Base-by-base conservation (phyloP, 1,139 yeast genomes). In the Starmera stellimalicola region DNA sequence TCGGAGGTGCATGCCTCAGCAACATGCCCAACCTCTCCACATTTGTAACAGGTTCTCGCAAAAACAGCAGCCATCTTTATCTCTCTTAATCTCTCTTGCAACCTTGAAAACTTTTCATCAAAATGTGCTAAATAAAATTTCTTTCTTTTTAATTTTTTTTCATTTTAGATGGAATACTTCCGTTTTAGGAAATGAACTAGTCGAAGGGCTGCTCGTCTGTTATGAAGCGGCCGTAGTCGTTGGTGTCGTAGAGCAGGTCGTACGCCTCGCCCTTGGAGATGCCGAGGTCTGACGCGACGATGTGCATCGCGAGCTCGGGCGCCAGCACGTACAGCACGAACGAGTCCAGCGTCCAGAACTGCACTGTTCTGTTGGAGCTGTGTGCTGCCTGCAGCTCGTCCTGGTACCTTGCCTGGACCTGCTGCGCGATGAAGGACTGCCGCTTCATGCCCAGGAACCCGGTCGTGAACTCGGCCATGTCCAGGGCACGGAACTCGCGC, bases 1-100 rank as follows among this genome's bases (percentile, higher is more conserved):
- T 77, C 70, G 60, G 82, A 84, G 48, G 76, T 73, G 63, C 95
- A 85, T 56, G 73, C 77, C 57, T 81, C 94, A 43, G 95, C 95
- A 54, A 83, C 71, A 68, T 85, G 95, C 50, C 95, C 95, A 47
- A 81, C 71, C 65, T 83, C 84, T 54, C 95, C 95, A 66, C 95
- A 87, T 63, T 83, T 84, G 71, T 75, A 81, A 68, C 93, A 81
- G 47, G 87, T 79, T 73, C 81, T 79, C 63, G 84, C 85, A 65
- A 76, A 79, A 59, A 73, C 70, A 48, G 77, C 72, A 60, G 77
- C 76, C 73, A 68, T 69, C 38, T 26, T 40, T 41, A 11, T 22
- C 24, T 22, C 7, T 22, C 24, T 22, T 22, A 5, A 6, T 22
- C 25, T 22, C 12, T 22, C 25, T 22, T 22, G 14, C 8, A n/a